A percentile compares a stretch with the other conserved stretches of the same genome.
These are phyloP conservation scores for Parafenestella ontariensis DNA, from an alignment of 2,329 filamentous ascomycete species.

Conservation along the genomic window DNA sequence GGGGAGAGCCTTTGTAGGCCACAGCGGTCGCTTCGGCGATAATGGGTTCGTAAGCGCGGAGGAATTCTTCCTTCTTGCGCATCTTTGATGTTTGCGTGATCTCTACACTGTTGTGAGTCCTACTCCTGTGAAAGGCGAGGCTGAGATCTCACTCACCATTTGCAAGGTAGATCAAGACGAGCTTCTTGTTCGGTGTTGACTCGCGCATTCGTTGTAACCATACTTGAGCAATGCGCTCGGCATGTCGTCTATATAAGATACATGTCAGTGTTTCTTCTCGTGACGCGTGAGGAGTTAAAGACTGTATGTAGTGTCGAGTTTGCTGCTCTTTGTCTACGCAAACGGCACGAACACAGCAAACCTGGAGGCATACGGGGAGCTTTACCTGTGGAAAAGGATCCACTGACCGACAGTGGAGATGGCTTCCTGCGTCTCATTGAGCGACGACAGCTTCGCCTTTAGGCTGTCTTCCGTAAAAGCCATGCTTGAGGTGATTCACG, in stretches of 20 bases:
- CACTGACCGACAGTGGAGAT: slow-evolving; percentile 97
- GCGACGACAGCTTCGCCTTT: slow-evolving; percentile 88
- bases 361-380: slow-evolving; percentile 7
- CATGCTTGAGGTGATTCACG: slow-evolving; percentile 62
- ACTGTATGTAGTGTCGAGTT: background rate
- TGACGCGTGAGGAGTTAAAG: background rate
- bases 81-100: slow-evolving; percentile 96
- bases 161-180: slow-evolving; percentile 92
- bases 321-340: slow-evolving; percentile 6
- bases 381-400: slow-evolving; percentile 98
- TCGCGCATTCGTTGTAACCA: slow-evolving; percentile 93
- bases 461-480: slow-evolving; percentile 96
- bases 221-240: slow-evolving; percentile 87
- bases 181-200: slow-evolving; percentile 80
- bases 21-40: slow-evolving; percentile 87
- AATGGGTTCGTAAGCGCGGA: slow-evolving; percentile 87
- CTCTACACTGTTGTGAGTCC: slow-evolving; percentile 61
- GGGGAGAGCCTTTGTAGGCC: slow-evolving; percentile 85
- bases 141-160: slow-evolving; percentile 70
- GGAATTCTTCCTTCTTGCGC: slow-evolving; percentile 89
- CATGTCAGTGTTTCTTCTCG: slow-evolving; percentile 23
- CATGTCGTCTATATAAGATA: slow-evolving; percentile 73
- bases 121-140: background rate
- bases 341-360: background rate
- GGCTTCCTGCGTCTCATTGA: slow-evolving; percentile 97